phyloP scores from a whole-genome alignment of 1,139 yeast genomes.

The Yamadazyma diospyri region DNA sequence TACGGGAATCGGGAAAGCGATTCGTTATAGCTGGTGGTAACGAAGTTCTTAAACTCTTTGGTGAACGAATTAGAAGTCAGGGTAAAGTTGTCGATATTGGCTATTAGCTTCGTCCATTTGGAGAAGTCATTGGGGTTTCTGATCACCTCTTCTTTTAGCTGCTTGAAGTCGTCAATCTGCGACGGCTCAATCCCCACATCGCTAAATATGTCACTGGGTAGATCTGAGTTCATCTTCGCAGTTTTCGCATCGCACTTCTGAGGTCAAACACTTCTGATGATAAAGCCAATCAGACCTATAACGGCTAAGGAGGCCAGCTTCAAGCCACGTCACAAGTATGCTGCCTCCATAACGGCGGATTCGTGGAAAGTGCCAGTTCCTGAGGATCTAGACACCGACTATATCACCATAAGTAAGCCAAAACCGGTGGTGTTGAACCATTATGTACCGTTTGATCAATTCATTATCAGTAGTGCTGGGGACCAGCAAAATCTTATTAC shows the following conservation, averaged over 20 bases:
- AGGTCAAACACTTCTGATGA: not conserved
- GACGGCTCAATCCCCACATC: slow-evolving; percentile 4
- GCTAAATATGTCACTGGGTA: slow-evolving; percentile 9
- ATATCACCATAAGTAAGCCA: slow-evolving; percentile 21
- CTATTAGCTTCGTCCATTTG: slow-evolving; percentile 29
- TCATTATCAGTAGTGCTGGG: not conserved
- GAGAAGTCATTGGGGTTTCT: slow-evolving; percentile 23
- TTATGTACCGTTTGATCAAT: slow-evolving; percentile 3
- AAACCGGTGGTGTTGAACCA: slow-evolving; percentile 3
- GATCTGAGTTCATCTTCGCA: slow-evolving; percentile 6
- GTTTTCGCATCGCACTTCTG: slow-evolving; percentile 8
- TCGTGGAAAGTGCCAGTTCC: slow-evolving; percentile 20
- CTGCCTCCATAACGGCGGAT: slow-evolving; percentile 8
- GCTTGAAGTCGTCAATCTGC: slow-evolving; percentile 7
- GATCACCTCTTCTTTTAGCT: slow-evolving; percentile 7
- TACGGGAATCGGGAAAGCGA: slow-evolving; percentile 53
- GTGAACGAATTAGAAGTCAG: slow-evolving; percentile 13
- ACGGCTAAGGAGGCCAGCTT: not conserved
- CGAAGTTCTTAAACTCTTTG: slow-evolving; percentile 20
- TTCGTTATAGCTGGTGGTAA: slow-evolving; percentile 20
- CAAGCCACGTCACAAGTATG: slow-evolving; percentile 6
- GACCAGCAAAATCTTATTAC: slow-evolving; percentile 24
- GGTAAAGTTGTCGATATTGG: slow-evolving; percentile 16
- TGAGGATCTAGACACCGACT: slow-evolving; percentile 21
- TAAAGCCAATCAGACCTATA: slow-evolving; percentile 6